Conservation (phyloP, 1,284 basidiomycete genomes). For the Moesziomyces parantarcticus region DNA sequence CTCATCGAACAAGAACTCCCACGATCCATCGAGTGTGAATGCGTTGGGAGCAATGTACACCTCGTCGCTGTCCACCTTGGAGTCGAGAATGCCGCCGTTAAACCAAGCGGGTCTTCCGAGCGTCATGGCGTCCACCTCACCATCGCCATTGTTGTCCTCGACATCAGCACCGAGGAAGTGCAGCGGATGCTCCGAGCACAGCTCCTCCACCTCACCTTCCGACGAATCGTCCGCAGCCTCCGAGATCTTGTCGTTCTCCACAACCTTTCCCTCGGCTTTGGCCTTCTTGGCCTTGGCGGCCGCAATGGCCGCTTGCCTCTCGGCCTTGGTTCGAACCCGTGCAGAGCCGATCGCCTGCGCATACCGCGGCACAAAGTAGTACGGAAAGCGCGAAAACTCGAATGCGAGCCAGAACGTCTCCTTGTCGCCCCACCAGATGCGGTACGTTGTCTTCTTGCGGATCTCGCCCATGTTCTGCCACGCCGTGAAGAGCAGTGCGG, state of each 20-base stretch:
- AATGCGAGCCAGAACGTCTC: conserved; percentile 54
- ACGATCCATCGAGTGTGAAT: conserved; percentile 29
- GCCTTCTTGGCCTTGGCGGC: conserved; percentile 22
- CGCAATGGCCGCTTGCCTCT: conserved; percentile 3
- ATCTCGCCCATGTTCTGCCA: conserved; percentile 55
- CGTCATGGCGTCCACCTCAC: conserved; percentile 10
- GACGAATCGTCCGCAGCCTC: neutral
- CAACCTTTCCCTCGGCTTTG: conserved; percentile 11
- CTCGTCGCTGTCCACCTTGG: conserved; percentile 26
- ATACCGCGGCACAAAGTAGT: conserved; percentile 47
- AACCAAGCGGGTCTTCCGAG: conserved; percentile 42
- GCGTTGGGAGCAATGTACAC: conserved; percentile 39
- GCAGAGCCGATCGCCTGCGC: conserved; percentile 43
- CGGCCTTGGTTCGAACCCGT: conserved; percentile 7
- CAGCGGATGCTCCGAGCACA: conserved; percentile 43
- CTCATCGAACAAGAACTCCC: conserved; percentile 43
- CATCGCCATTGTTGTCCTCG: conserved; percentile 27
- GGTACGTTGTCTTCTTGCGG: conserved; percentile 46
- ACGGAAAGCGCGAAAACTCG: conserved; percentile 44
- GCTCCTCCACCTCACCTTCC: conserved; percentile 11
- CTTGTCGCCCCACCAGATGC: conserved; percentile 47
- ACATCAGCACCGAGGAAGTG: conserved; percentile 44
- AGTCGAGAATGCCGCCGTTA: conserved; percentile 45
- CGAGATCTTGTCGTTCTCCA: neutral
- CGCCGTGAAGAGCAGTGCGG: conserved; percentile 44